These are phyloP conservation scores for Stephania japonica DNA, from an alignment of 164 flowering plant species.

Conservation along the genomic window DNA sequence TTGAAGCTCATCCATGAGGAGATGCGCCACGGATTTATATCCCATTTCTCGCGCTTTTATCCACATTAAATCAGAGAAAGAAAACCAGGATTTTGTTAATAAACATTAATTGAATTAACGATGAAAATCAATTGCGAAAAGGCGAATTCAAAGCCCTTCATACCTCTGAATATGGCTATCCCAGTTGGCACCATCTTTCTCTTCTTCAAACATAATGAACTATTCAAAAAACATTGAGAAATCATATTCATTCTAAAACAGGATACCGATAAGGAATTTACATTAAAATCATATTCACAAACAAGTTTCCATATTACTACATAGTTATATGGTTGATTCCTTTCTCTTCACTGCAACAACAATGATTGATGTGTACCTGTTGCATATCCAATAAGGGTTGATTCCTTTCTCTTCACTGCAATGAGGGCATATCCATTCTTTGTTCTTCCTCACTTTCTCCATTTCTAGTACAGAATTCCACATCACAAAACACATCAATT, in stretches of 20 bases:
- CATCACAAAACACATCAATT: background rate
- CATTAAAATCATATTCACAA: background rate
- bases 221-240: constrained; percentile 10
- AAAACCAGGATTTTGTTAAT: background rate
- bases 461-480: constrained; percentile 28
- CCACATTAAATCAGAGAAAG: background rate
- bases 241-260: background rate
- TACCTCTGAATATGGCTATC: constrained; percentile 52
- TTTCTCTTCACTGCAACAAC: too few species aligned
- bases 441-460: constrained; percentile 48
- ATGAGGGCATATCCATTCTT: constrained; percentile 62
- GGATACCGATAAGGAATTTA: background rate
- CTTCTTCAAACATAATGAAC: constrained; percentile 51
- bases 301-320: background rate
- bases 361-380: constrained; percentile 32
- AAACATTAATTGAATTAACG: background rate
- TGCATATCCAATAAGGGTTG: constrained; percentile 55
- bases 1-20: constrained; percentile 45
- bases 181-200: constrained; percentile 54
- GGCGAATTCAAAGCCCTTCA: background rate
- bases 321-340: too few species aligned
- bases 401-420: constrained; percentile 50
- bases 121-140: background rate
- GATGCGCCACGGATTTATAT: constrained; percentile 51
- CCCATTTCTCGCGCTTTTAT: constrained; percentile 43